Conservation (phyloP, 2,329 filamentous ascomycete species). For the Sporothrix brunneoviolacea region DNA sequence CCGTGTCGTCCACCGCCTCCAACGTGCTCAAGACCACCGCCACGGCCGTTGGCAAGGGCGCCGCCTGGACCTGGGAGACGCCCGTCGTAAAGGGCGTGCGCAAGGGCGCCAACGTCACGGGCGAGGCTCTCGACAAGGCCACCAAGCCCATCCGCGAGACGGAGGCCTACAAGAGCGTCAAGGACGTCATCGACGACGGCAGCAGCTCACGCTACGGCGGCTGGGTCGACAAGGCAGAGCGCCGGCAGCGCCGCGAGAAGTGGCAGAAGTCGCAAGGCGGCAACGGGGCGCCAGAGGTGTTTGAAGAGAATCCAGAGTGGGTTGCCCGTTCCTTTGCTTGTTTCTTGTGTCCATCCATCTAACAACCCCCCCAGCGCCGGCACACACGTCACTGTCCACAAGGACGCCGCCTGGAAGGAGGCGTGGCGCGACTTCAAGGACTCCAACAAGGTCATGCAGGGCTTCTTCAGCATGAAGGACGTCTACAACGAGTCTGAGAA, state of each 20-base stretch:
- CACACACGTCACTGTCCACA: slow-evolving; percentile 90
- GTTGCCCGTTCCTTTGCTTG: slow-evolving; percentile 29
- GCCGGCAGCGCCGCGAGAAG: slow-evolving; percentile 68
- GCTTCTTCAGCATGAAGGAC: slow-evolving; percentile 76
- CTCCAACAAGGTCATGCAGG: slow-evolving; percentile 79
- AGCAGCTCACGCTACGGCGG: slow-evolving; percentile 94
- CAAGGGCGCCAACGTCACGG: slow-evolving; percentile 78
- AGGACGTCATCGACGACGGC: slow-evolving; percentile 93
- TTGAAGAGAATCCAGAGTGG: slow-evolving; percentile 84
- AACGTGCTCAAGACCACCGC: slow-evolving; percentile 81
- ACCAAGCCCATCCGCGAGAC: slow-evolving; percentile 91
- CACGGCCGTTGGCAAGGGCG: slow-evolving; percentile 79
- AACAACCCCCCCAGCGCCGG: slow-evolving; percentile 61
- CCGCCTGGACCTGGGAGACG: slow-evolving; percentile 96
- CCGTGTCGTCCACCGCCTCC: slow-evolving; percentile 70
- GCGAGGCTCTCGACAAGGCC: slow-evolving; percentile 84
- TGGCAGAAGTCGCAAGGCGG: slow-evolving; percentile 57
- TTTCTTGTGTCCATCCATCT: background rate
- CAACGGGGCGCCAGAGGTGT: slow-evolving; percentile 48
- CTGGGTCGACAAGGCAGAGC: slow-evolving; percentile 94
- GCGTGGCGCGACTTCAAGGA: slow-evolving; percentile 97
- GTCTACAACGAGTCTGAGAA: slow-evolving; percentile 97
- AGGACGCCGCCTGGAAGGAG: slow-evolving; percentile 95
- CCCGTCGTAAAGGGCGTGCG: slow-evolving; percentile 85
- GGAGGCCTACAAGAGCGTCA: slow-evolving; percentile 89